Base-by-base conservation (phyloP, 1,284 basidiomycete genomes). In the Golubevia pallescens region DNA sequence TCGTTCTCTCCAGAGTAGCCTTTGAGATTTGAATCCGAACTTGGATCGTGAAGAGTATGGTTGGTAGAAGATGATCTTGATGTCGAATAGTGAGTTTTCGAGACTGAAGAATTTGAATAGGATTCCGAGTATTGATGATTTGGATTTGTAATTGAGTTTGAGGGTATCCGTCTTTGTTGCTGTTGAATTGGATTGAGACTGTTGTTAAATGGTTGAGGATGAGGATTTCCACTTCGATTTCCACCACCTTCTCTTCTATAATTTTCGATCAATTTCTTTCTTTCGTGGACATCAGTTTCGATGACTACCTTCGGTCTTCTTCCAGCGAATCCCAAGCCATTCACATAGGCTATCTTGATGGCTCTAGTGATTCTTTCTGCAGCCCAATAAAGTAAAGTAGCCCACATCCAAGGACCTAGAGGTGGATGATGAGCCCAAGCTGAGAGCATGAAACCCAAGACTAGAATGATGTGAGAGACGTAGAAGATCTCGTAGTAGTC, bases 361-460 rank as follows among this genome's bases (percentile, higher is more conserved):
- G 75, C 70, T 13, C 77, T 60, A 2, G 68, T 64, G n/a, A 76
- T 64, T 21, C 75, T 73, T 51, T 77, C 75, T 6, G 58, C 51
- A n/a, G 54, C 58, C 73, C 73, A 75, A 10, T 66, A 62, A 20
- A 73, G 14, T 38, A 77, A 61, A 6, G 68, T 56, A 7, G 68
- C 74, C n/a, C 65, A 68, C 77, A 85, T 80, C 82, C 82, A 85
- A 20, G 70, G 66, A 10, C 76, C 80, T 7, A 85, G 67, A 8
- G 77, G 81, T n/a, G 82, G 82, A 57, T 85, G 81, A 61, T 85
- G 82, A 1, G 79, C 70, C 70, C 73, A 74, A 14, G 81, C 77
- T 10, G 75, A 71, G 67, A 84, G 71, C 70, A 85, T 74, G 74
- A 83, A 83, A 32, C 81, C 81, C 38, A 80, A 66, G 5, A 73